Evolutionary conservation across 768 basidiomycete genomes (phyloP).

Genomic region (Hypholoma fasciculare): DNA sequence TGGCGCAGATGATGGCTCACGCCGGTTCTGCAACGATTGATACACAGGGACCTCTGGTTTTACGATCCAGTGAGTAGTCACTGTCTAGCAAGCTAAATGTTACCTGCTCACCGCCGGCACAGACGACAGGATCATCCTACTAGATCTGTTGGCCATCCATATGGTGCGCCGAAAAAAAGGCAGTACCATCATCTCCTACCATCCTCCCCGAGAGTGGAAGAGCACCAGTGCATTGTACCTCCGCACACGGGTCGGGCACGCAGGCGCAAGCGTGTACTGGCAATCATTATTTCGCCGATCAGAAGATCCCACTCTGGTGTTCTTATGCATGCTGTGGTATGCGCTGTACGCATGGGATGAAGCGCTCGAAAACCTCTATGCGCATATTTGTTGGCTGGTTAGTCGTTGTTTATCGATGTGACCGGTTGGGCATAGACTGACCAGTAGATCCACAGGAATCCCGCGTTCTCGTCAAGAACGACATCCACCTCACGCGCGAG

Average conservation of each 20-base stretch:
- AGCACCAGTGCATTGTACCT: constrained; percentile 38
- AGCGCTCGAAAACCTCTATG: constrained; percentile 50
- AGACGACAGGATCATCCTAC: constrained; percentile 33
- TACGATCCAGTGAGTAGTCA: constrained; percentile 17
- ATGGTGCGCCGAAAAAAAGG: constrained; percentile 36
- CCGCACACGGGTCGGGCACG: constrained; percentile 39
- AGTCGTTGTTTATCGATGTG: constrained; percentile 14
- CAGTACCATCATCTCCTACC: constrained; percentile 49
- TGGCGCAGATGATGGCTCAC: constrained; percentile 12
- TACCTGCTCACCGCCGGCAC: not conserved
- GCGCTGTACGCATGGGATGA: constrained; percentile 63
- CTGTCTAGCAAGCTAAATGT: not conserved
- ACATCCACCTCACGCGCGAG: constrained; percentile 43
- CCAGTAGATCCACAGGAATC: constrained; percentile 10
- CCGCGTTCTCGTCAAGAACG: constrained; percentile 17
- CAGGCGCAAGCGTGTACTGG: constrained; percentile 47
- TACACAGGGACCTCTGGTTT: constrained; percentile 35
- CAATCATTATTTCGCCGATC: constrained; percentile 36
- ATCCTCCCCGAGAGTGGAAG: constrained; percentile 31
- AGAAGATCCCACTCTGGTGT: constrained; percentile 52
- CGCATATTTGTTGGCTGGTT: constrained; percentile 49
- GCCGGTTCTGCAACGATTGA: constrained; percentile 27
- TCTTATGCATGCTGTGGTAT: constrained; percentile 55
- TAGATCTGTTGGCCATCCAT: constrained; percentile 45
- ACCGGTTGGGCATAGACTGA: not conserved